phyloP scores from a whole-genome alignment of 805 yeast genomes.

The Yamadazyma takamatsuzukensis region DNA sequence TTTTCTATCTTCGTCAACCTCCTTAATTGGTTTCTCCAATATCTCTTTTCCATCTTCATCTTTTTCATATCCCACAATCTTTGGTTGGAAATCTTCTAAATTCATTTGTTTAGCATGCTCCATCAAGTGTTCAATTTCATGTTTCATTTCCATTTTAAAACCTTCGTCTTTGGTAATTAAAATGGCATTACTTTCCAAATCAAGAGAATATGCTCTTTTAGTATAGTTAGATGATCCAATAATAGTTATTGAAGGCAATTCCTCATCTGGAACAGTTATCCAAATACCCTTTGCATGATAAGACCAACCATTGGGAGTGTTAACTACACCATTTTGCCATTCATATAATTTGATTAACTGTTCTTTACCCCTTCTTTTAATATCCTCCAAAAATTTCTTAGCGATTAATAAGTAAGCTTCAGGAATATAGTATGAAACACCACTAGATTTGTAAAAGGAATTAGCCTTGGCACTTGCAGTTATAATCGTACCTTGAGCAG shows the following conservation, averaged over 20 bases:
- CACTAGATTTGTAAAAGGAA: slow-evolving; percentile 83
- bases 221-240: slow-evolving; percentile 95
- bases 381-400: slow-evolving; percentile 57
- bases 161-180: slow-evolving; percentile 64
- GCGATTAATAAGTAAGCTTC: slow-evolving; percentile 82
- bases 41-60: slow-evolving; percentile 14
- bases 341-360: slow-evolving; percentile 58
- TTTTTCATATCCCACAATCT: slow-evolving; percentile 13
- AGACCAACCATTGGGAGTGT: slow-evolving; percentile 86
- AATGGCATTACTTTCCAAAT: slow-evolving; percentile 84
- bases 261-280: slow-evolving; percentile 59
- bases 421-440: slow-evolving; percentile 78
- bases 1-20: slow-evolving; percentile 51
- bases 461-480: slow-evolving; percentile 94
- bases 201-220: slow-evolving; percentile 79
- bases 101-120: slow-evolving; percentile 49
- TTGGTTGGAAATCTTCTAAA: slow-evolving; percentile 55
- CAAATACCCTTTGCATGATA: slow-evolving; percentile 97
- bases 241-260: slow-evolving; percentile 67
- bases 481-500: slow-evolving; percentile 65
- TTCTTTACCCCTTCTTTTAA: slow-evolving; percentile 38
- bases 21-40: slow-evolving; percentile 9
- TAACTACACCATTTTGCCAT: slow-evolving; percentile 86
- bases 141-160: slow-evolving; percentile 53
- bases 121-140: slow-evolving; percentile 62